A percentile compares a stretch with the other conserved stretches of the same genome.
Evolutionary conservation across 805 yeast species (phyloP).

Genomic region (Wickerhamomyces tratensis): DNA sequence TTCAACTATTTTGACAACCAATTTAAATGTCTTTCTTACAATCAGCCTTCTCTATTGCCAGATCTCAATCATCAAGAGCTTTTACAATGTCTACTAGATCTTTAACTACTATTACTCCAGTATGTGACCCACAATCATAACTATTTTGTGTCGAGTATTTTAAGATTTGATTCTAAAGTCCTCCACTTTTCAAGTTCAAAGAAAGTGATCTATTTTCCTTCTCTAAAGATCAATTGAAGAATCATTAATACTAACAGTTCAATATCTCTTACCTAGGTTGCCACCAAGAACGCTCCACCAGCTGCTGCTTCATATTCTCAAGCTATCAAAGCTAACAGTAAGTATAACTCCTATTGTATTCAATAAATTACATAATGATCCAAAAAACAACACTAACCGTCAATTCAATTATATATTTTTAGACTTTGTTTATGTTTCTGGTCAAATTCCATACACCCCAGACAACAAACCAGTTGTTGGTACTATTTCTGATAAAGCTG

Average conservation of each 20-base stretch:
- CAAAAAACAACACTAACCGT: slow-evolving; percentile 8
- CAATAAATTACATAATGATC: background rate
- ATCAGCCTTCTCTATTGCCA: slow-evolving; percentile 13
- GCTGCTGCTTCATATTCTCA: slow-evolving; percentile 97
- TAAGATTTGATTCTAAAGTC: no score
- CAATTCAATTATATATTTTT: no score
- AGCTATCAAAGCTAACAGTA: slow-evolving; percentile 78
- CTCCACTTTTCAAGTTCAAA: no score
- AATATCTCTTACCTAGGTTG: slow-evolving; percentile 30
- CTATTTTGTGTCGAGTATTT: no score
- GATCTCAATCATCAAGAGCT: slow-evolving; percentile 10
- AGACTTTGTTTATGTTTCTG: slow-evolving; percentile 84
- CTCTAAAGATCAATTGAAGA: no score
- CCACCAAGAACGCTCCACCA: slow-evolving; percentile 78
- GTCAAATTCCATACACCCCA: slow-evolving; percentile 88
- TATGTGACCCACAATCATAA: slow-evolving; percentile 7
- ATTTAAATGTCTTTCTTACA: slow-evolving; percentile 15
- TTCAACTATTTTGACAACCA: no score
- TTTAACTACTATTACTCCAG: slow-evolving; percentile 27
- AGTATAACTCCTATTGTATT: slow-evolving; percentile 2
- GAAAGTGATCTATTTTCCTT: no score
- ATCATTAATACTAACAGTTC: background rate
- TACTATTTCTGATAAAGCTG: slow-evolving; percentile 66
- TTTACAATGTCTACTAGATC: slow-evolving; percentile 16
- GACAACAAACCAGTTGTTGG: slow-evolving; percentile 76